These are phyloP conservation scores for Asparagopsis taxiformis DNA, from an alignment of 31 red algal species.

Conservation along the genomic window DNA sequence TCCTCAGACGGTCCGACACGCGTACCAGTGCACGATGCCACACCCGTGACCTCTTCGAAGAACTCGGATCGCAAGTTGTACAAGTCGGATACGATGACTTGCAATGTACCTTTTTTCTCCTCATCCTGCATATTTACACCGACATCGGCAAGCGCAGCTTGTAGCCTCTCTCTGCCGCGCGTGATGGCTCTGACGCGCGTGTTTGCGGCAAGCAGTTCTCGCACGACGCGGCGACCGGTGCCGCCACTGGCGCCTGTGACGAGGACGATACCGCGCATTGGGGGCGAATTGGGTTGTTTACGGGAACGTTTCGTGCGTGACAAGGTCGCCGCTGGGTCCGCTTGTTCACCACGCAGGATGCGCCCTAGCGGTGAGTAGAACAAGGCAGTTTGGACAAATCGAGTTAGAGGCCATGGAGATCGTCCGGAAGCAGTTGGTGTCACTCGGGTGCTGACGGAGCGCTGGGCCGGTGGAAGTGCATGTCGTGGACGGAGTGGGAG, in stretches of 20 bases:
- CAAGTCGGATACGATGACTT: conserved; percentile 80
- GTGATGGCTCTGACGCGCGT: conserved; percentile 69
- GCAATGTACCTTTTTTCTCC: conserved; percentile 13
- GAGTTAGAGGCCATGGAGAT: conserved; percentile 56
- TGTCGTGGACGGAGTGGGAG: no score
- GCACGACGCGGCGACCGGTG: conserved; percentile 62
- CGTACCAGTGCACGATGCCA: conserved; percentile 77
- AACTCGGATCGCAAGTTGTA: conserved; percentile 67
- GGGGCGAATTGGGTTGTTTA: not conserved
- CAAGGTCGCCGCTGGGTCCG: conserved; percentile 15
- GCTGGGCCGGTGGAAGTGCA: no score
- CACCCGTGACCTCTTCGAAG: conserved; percentile 61
- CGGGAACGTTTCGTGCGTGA: not conserved
- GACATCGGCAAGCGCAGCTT: conserved; percentile 37
- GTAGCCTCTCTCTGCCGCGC: conserved; percentile 41
- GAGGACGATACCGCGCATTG: conserved; percentile 20
- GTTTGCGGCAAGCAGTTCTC: conserved; percentile 10
- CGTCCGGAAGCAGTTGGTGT: no score
- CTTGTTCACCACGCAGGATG: conserved; percentile 7
- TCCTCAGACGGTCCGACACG: conserved; percentile 70
- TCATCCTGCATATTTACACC: conserved; percentile 33
- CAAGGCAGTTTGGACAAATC: conserved; percentile 47
- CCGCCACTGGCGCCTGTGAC: conserved; percentile 81
- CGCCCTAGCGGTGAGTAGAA: conserved; percentile 39
- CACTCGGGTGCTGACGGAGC: no score